These are phyloP conservation scores for Entamoeba invadens DNA, from an alignment of 208 protist species.

Conservation along the genomic window DNA sequence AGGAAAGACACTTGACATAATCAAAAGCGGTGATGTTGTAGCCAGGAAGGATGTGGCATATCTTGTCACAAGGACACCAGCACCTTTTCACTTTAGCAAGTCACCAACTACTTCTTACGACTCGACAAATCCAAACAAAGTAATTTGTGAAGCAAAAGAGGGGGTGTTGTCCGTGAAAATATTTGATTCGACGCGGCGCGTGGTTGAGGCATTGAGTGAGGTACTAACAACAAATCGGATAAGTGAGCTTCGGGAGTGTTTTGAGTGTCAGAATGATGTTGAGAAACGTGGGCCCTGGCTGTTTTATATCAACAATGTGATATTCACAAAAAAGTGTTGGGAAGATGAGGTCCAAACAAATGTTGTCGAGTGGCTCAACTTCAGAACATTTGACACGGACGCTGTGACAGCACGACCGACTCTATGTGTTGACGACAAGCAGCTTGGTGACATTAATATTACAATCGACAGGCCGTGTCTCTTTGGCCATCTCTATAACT, in stretches of 20 bases:
- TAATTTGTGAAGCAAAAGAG: not conserved
- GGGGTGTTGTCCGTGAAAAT: not conserved
- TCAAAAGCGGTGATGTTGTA: too few species aligned
- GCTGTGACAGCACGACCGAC: not conserved
- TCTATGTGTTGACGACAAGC: not conserved
- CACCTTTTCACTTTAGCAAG: too few species aligned
- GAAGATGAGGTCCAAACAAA: not conserved
- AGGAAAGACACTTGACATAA: too few species aligned
- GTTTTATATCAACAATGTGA: not conserved
- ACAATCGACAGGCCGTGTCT: not conserved
- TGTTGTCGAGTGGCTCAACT: not conserved
- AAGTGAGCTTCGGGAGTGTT: not conserved
- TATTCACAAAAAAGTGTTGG: not conserved
- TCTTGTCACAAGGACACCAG: too few species aligned
- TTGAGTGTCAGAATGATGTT: not conserved
- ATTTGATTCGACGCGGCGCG: not conserved
- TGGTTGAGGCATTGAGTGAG: not conserved
- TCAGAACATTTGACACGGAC: not conserved
- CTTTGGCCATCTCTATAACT: not conserved
- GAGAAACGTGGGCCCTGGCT: not conserved
- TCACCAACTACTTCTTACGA: too few species aligned
- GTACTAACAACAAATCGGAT: not conserved
- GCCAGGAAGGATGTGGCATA: too few species aligned
- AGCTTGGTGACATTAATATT: not conserved
- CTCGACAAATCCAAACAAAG: too few species aligned